Conservation (phyloP, 305 asterid genomes). For the Andrographis paniculata region DNA sequence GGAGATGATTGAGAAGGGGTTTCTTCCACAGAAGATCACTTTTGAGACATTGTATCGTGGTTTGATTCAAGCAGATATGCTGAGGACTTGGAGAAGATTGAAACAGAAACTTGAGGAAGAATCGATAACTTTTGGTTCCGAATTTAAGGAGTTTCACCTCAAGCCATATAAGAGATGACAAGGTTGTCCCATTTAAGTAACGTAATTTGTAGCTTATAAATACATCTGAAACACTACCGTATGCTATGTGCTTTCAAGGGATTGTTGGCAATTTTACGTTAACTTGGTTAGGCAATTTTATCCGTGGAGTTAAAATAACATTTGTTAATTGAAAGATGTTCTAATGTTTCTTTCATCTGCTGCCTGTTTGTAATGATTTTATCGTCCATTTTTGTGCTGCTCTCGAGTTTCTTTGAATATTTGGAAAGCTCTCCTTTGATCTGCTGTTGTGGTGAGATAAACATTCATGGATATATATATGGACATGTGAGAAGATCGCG, state of each 20-base stretch:
- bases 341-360: no score
- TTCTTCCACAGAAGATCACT: slow-evolving; percentile 73
- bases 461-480: no score
- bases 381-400: no score
- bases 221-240: background rate
- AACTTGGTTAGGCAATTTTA: no score
- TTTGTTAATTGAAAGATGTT: no score
- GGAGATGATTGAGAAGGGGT: slow-evolving; percentile 91
- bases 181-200: no score
- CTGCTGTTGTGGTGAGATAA: no score
- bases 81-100: slow-evolving; percentile 84
- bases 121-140: slow-evolving; percentile 58
- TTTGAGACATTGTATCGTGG: slow-evolving; percentile 80
- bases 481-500: no score
- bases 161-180: slow-evolving; percentile 66
- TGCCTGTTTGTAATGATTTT: no score
- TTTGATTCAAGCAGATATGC: slow-evolving; percentile 78
- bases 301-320: no score
- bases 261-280: background rate
- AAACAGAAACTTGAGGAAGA: slow-evolving; percentile 87
- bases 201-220: slow-evolving; percentile 1
- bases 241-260: background rate
- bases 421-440: no score
- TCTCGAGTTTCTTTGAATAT: no score
- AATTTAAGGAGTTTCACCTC: slow-evolving; percentile 64